Evolutionary conservation across 257 asterid genomes (phyloP), one percentile per base, ranked within the genome.

Genomic region (Coffea canephora): DNA sequence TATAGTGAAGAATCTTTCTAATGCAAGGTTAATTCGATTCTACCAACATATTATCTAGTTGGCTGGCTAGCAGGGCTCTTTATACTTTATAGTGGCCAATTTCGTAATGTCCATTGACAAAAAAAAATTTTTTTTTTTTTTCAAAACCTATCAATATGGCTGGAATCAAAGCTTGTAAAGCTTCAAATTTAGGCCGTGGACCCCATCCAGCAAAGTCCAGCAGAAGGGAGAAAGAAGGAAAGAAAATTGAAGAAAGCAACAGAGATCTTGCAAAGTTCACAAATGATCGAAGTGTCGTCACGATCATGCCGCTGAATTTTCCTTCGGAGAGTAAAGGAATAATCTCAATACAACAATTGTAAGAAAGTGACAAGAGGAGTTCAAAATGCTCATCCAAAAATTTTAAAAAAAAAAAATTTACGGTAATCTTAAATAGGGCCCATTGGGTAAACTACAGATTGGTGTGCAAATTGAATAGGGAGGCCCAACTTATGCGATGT

Each of bases 331-430:
- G 71, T 3, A 8, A 73, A n/a, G 25, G 74, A n/a, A 45, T 73
- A 27, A 72, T 73, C 21, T 36, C 43, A 73, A 23, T 62, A 43
- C 25, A 61, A 48, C 73, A 79, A 79, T 62, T 52, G 25, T 46
- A 23, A n/a, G 69, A 65, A 73, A 64, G 18, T 73, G 69, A 73
- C 69, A 73, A 27, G 41, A 73, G 31, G 59, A 46, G 25, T 25
- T 31, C 25, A 79, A 79, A 77, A 71, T 79, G 73, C 36, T 34
- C 46, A 23, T 62, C 0, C 8, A 31, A 21, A 61, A 12, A 21
- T 61, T 18, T 21, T 0, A 0, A 1, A 39, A 39, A 39, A 59
- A 59, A 59, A 19, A 1, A 2, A n/a, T n/a, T 8, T 19, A 2
- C 4, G 1, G 1, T 25, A 27, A 65, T 11, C 19, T 65, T 25